Percentiles rank a stretch among this genome's conserved stretches.
Conservation (phyloP, 2,329 filamentous ascomycete species). For the Neopestalotiopsis sp. region DNA sequence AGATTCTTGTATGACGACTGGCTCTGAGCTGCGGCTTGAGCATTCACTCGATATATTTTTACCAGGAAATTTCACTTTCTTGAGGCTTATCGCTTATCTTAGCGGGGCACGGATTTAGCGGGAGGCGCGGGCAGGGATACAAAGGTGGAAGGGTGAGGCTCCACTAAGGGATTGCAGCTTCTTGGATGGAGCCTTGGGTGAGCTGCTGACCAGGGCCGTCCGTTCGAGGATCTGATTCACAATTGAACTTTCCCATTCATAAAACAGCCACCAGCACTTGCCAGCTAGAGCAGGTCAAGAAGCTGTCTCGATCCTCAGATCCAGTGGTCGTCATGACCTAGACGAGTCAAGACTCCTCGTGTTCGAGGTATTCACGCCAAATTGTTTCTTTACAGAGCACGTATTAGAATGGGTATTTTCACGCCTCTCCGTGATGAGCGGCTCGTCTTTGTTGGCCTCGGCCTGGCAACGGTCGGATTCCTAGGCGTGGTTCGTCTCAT, state of each 20-base stretch:
- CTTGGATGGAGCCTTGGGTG: not conserved
- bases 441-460: constrained; percentile 58
- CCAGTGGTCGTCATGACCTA: constrained; percentile 3
- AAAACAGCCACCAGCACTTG: not conserved
- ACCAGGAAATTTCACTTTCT: constrained; percentile 14
- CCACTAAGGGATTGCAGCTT: not conserved
- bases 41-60: constrained; percentile 17
- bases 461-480: constrained; percentile 64
- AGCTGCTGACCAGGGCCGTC: not conserved
- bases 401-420: constrained; percentile 44
- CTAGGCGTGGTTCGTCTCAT: constrained; percentile 62
- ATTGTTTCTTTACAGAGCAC: constrained; percentile 17
- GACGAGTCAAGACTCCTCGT: not conserved
- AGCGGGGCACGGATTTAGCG: not conserved
- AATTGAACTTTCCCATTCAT: not conserved
- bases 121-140: constrained; percentile 1
- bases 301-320: not conserved
- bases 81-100: constrained; percentile 14
- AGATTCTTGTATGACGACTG: not conserved
- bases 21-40: not conserved
- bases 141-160: not conserved
- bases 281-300: not conserved
- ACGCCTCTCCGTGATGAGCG: constrained; percentile 55
- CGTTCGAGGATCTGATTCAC: not conserved
- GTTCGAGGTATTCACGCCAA: not conserved